phyloP scores from a whole-genome alignment of 2,329 filamentous ascomycete genomes.

The Cladophialophora immunda region DNA sequence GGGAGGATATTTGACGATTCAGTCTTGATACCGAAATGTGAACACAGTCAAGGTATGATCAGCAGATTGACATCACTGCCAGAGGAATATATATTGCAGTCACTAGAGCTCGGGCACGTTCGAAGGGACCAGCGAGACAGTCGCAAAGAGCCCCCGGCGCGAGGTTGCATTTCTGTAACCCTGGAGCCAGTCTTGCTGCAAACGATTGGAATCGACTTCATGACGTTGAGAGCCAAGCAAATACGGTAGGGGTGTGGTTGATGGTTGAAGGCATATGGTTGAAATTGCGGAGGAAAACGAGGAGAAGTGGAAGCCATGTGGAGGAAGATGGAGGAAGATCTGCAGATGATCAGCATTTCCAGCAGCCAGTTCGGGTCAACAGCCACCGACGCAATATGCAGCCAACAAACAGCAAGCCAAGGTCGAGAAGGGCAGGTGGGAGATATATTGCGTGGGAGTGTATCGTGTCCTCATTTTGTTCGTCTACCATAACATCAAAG shows the following conservation, averaged over 20 bases:
- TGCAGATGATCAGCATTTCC: conserved; percentile 8
- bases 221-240: conserved; percentile 15
- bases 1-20: neutral
- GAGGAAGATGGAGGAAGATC: conserved; percentile 16
- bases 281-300: conserved; percentile 21
- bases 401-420: neutral
- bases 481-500: neutral
- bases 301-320: conserved; percentile 9
- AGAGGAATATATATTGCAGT: neutral
- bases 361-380: conserved; percentile 9
- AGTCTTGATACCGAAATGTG: neutral
- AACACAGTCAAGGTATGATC: neutral
- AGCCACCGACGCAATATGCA: conserved; percentile 15
- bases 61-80: neutral
- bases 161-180: conserved; percentile 16
- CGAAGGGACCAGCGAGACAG: neutral
- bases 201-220: conserved; percentile 13
- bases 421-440: neutral
- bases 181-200: neutral
- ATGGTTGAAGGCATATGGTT: neutral
- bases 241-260: neutral
- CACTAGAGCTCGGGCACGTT: neutral
- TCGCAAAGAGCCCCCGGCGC: neutral
- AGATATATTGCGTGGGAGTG: neutral
- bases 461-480: conserved; percentile 17